phyloP scores from a whole-genome alignment of 495 filamentous ascomycete genomes.

The Staphylotrichum tortipilum region DNA sequence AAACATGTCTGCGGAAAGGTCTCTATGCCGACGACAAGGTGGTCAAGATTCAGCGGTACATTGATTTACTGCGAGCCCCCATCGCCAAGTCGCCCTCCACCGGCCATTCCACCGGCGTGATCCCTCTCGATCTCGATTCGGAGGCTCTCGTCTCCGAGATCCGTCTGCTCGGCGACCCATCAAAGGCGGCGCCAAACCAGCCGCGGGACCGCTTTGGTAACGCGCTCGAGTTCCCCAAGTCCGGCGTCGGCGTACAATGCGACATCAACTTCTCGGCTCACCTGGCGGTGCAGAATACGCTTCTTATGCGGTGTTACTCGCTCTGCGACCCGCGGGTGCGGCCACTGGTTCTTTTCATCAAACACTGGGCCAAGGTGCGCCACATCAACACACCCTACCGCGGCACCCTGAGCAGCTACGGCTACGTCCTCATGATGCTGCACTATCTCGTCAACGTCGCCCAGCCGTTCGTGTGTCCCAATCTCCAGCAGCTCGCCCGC shows the following conservation, averaged over 20 bases:
- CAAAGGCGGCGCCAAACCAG: constrained; percentile 36
- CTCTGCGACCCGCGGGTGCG: constrained; percentile 62
- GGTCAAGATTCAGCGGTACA: constrained; percentile 32
- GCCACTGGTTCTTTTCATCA: constrained; percentile 71
- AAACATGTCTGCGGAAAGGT: constrained; percentile 35
- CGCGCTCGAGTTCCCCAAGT: constrained; percentile 61
- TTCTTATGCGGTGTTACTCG: constrained; percentile 68
- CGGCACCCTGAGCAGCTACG: constrained; percentile 76
- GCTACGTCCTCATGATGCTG: constrained; percentile 88
- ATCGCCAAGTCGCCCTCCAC: neutral
- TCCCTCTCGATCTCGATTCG: constrained; percentile 19
- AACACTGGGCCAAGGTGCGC: constrained; percentile 72
- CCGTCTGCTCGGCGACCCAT: constrained; percentile 32
- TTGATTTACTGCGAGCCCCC: constrained; percentile 23
- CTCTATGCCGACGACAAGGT: constrained; percentile 27
- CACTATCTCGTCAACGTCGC: constrained; percentile 78
- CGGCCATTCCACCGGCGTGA: constrained; percentile 13
- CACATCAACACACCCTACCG: constrained; percentile 75
- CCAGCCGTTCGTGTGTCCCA: constrained; percentile 67
- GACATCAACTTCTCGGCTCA: constrained; percentile 81
- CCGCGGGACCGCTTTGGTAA: constrained; percentile 43
- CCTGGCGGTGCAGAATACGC: constrained; percentile 70
- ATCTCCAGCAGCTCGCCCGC: constrained; percentile 57
- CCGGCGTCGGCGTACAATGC: constrained; percentile 62
- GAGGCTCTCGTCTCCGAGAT: constrained; percentile 23